Percentiles rank a stretch among this genome's conserved stretches.
These are phyloP conservation scores for Chimonanthus salicifolius DNA, from an alignment of 164 flowering plant genomes.

Conservation along the genomic window DNA sequence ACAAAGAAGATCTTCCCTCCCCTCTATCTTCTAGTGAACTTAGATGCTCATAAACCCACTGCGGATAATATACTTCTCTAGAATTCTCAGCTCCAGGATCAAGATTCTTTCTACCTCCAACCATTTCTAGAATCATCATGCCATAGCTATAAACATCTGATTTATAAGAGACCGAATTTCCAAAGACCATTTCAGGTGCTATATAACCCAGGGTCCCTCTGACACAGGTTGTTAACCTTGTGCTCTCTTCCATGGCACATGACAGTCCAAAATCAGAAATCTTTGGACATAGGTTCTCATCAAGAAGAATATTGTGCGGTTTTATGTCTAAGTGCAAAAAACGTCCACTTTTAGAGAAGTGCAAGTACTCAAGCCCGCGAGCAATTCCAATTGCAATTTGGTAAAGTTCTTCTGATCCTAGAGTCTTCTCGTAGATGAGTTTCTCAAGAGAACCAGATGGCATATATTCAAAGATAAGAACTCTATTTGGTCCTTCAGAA, in stretches of 20 bases:
- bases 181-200: constrained; percentile 6
- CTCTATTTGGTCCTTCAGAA: background rate
- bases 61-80: constrained; percentile 4
- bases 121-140: constrained; percentile 11
- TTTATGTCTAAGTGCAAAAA: constrained; percentile 11
- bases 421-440: background rate
- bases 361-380: constrained; percentile 12
- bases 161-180: constrained; percentile 1
- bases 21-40: background rate
- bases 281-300: constrained; percentile 9
- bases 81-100: background rate
- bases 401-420: constrained; percentile 2
- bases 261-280: constrained; percentile 15
- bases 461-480: constrained; percentile 2
- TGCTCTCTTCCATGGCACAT: background rate
- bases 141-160: constrained; percentile 17
- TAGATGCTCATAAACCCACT: constrained; percentile 1
- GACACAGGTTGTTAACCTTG: background rate
- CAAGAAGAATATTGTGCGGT: constrained; percentile 10
- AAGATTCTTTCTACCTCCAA: constrained; percentile 4
- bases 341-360: background rate
- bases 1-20: background rate
- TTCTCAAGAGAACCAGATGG: constrained; percentile 8
- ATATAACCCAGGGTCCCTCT: constrained; percentile 11
- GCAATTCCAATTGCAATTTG: constrained; percentile 13